Percentiles rank a stretch among this genome's conserved stretches.
Conservation (phyloP, 2,329 filamentous ascomycete species). For the Paradendryphiella salina region DNA sequence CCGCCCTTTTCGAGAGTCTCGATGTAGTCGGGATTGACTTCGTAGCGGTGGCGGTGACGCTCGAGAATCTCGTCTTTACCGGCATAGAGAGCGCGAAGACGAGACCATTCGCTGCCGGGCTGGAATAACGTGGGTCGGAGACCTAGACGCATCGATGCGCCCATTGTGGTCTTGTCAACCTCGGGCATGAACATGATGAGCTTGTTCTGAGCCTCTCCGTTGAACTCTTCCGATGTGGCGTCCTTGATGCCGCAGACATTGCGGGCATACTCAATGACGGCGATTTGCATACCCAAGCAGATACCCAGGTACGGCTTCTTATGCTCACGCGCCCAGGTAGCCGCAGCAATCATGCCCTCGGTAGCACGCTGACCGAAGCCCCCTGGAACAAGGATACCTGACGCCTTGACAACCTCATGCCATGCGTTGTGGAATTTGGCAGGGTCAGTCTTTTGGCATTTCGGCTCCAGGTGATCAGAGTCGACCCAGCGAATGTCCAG, state of each 20-base stretch:
- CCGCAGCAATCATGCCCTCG: constrained; percentile 86
- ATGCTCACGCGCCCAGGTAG: constrained; percentile 83
- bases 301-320: constrained; percentile 84
- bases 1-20: constrained; percentile 69
- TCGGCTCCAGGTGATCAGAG: constrained; percentile 76
- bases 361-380: constrained; percentile 82
- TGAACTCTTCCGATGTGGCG: constrained; percentile 61
- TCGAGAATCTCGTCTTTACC: constrained; percentile 58
- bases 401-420: constrained; percentile 73
- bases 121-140: constrained; percentile 76
- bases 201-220: constrained; percentile 64
- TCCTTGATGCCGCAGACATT: constrained; percentile 68
- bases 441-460: constrained; percentile 63
- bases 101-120: constrained; percentile 73
- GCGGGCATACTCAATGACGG: constrained; percentile 85
- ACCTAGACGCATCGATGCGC: constrained; percentile 86
- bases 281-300: constrained; percentile 90
- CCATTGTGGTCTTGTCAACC: constrained; percentile 72
- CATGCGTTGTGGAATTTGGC: constrained; percentile 83
- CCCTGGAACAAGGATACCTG: constrained; percentile 70
- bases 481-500: constrained; percentile 85
- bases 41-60: constrained; percentile 86
- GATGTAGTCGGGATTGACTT: constrained; percentile 82
- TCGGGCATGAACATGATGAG: constrained; percentile 94
- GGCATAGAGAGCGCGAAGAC: constrained; percentile 75